A percentile compares a stretch with the other conserved stretches of the same genome.
Evolutionary conservation across 768 basidiomycete species (phyloP).

Genomic region (Russula compacta): DNA sequence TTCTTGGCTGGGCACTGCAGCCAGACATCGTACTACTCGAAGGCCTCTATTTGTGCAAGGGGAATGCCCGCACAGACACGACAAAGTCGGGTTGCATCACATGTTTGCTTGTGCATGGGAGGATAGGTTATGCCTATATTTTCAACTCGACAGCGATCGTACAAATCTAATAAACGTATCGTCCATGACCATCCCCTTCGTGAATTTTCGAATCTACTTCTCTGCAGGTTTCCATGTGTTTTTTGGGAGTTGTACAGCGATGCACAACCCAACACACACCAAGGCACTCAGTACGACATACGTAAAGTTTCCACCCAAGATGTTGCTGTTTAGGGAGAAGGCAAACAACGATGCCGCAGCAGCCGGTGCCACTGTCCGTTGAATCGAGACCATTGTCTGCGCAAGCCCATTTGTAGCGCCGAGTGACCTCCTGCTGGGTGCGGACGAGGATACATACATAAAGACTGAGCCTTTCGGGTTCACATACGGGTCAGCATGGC

Average conservation of each 20-base stretch:
- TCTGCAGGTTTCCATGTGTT: conserved; percentile 4
- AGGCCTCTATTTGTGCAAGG: too few species aligned
- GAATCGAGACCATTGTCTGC: conserved; percentile 32
- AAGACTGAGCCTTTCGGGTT: conserved; percentile 49
- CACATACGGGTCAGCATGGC: not conserved
- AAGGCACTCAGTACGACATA: conserved; percentile 1
- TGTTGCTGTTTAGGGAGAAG: conserved; percentile 40
- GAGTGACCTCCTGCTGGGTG: conserved; percentile 55
- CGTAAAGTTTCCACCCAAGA: conserved; percentile 38
- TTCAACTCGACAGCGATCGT: not conserved
- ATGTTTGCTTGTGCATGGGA: not conserved
- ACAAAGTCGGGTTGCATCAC: too few species aligned
- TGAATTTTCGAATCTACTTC: not conserved
- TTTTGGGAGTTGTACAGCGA: conserved; percentile 10
- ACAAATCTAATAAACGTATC: not conserved
- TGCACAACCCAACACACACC: not conserved
- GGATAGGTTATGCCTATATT: not conserved
- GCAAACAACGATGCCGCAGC: conserved; percentile 57
- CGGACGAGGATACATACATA: conserved; percentile 55
- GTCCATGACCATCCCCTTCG: not conserved
- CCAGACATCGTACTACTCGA: too few species aligned
- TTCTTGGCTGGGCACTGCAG: too few species aligned
- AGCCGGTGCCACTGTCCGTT: conserved; percentile 44
- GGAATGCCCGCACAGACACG: too few species aligned
- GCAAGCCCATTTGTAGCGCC: conserved; percentile 57